Conservation (phyloP, 768 basidiomycete species). For the Termitomyces sp. region DNA sequence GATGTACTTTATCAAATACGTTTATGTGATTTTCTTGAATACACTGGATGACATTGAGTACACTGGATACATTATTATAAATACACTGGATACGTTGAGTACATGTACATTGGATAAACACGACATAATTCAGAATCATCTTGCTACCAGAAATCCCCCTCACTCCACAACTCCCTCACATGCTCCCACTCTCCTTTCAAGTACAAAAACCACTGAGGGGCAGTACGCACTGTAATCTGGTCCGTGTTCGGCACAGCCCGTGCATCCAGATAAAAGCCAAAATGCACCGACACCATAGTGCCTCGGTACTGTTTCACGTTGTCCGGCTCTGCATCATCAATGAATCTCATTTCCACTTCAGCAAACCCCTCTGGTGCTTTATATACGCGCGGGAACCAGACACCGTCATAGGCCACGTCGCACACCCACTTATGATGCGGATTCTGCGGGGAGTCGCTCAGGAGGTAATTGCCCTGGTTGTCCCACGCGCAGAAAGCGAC, state of each 20-base stretch:
- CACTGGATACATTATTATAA: too few species aligned
- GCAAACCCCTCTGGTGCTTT: not conserved
- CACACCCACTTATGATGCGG: too few species aligned
- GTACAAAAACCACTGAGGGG: not conserved
- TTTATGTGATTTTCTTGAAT: too few species aligned
- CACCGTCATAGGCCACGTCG: not conserved
- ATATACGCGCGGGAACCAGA: not conserved
- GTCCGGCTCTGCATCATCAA: not conserved
- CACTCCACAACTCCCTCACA: too few species aligned
- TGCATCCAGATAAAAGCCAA: not conserved
- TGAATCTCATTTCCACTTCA: not conserved
- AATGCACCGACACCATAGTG: not conserved
- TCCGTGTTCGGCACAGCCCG: not conserved
- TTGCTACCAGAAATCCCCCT: too few species aligned
- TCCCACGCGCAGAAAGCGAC: conserved; percentile 27
- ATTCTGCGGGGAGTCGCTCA: too few species aligned
- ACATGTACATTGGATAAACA: too few species aligned
- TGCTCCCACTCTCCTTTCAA: not conserved
- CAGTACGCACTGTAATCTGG: not conserved
- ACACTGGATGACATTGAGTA: too few species aligned
- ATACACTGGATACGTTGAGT: too few species aligned
- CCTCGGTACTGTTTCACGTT: not conserved
- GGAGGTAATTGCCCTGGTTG: not conserved
- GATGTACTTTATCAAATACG: too few species aligned
- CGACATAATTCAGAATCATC: too few species aligned